These are phyloP conservation scores for Amaranthus tricolor DNA, from an alignment of 179 eudicot species.

Conservation along the genomic window DNA sequence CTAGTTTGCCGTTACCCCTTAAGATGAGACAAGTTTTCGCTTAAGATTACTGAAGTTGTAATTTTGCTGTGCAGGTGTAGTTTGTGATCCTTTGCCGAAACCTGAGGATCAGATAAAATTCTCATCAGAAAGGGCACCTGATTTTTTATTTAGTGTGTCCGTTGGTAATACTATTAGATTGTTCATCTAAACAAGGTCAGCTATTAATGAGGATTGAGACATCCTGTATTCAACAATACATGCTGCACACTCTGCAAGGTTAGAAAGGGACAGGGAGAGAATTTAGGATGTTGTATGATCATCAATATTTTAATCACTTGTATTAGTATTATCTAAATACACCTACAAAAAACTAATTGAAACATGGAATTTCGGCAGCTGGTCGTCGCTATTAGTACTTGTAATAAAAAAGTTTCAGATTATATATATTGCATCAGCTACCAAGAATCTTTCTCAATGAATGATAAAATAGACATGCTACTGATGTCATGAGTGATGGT, in stretches of 20 bases:
- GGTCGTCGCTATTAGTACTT: conserved; percentile 1
- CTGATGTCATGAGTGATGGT: conserved; percentile 17
- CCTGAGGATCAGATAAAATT: conserved; percentile 1
- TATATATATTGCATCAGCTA: neutral
- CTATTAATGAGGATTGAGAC: neutral
- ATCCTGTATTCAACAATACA: neutral
- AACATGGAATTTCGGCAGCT: conserved; percentile 18
- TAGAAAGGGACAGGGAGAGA: neutral
- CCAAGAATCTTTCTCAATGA: neutral
- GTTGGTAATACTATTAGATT: neutral
- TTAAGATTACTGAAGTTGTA: neutral
- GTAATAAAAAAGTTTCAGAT: conserved; percentile 5
- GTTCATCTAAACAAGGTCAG: conserved; percentile 12
- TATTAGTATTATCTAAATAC: neutral
- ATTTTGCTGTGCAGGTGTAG: neutral
- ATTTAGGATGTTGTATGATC: neutral
- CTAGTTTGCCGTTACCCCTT: neutral
- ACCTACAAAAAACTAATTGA: neutral
- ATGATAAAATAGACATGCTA: neutral
- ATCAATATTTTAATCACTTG: neutral
- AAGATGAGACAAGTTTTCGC: neutral
- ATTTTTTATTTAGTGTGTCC: neutral
- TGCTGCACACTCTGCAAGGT: conserved; percentile 7
- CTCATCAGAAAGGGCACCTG: neutral
- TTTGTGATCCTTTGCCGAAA: conserved; percentile 9